Percentiles rank a stretch among this genome's conserved stretches.
Evolutionary conservation across 495 filamentous ascomycete species (phyloP).

Genomic region (Aspergillus olivimuriae): DNA sequence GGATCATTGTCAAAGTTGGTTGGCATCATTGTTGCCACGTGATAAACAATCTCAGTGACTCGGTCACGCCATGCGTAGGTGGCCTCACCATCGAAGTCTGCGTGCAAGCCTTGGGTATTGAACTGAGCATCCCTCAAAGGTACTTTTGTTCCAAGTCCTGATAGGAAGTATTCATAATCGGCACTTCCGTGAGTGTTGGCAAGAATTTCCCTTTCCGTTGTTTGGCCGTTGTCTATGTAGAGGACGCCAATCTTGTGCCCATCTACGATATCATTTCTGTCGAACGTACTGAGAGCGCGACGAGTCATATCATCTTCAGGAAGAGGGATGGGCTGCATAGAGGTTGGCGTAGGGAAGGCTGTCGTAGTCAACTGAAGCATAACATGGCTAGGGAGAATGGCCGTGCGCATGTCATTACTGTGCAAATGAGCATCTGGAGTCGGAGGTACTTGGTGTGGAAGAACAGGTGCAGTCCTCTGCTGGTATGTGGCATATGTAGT

Average conservation of each 20-base stretch:
- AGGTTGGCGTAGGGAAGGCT: constrained; percentile 62
- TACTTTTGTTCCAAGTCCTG: constrained; percentile 72
- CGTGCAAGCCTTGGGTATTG: constrained; percentile 91
- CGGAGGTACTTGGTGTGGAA: constrained; percentile 57
- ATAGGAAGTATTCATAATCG: constrained; percentile 80
- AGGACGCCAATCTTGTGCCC: constrained; percentile 93
- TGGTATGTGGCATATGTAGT: constrained; percentile 72
- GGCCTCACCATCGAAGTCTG: constrained; percentile 74
- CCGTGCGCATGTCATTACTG: constrained; percentile 31
- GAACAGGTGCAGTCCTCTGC: constrained; percentile 61
- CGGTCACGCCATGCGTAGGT: constrained; percentile 91
- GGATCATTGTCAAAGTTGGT: constrained; percentile 71
- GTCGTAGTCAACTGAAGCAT: constrained; percentile 63
- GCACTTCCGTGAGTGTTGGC: constrained; percentile 74
- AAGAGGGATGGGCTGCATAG: constrained; percentile 66
- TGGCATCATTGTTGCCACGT: constrained; percentile 96
- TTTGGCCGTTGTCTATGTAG: constrained; percentile 82
- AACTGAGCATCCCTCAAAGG: constrained; percentile 73
- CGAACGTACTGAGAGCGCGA: constrained; percentile 72
- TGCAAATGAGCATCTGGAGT: constrained; percentile 41
- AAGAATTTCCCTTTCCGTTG: constrained; percentile 72
- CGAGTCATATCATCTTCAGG: constrained; percentile 76
- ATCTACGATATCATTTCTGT: constrained; percentile 85
- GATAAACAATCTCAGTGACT: constrained; percentile 92
- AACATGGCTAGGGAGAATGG: constrained; percentile 72